Evolutionary conservation across 2,329 filamentous ascomycete species (phyloP).

Genomic region (Sporothrix protearum): DNA sequence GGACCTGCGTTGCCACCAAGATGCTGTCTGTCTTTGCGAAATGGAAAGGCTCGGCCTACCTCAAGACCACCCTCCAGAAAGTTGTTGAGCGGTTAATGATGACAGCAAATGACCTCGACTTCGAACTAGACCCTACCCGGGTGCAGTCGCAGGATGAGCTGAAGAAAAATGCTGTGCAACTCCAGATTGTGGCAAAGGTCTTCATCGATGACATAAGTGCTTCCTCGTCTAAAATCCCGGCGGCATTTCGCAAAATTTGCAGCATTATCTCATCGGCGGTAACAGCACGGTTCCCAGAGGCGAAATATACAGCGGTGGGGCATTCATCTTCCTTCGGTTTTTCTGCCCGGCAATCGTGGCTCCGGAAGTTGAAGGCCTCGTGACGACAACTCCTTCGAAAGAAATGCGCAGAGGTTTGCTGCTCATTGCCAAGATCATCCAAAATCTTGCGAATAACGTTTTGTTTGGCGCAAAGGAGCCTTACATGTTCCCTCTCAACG

Average conservation of each 20-base stretch:
- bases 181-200: slow-evolving; percentile 64
- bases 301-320: slow-evolving; percentile 68
- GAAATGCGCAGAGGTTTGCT: slow-evolving; percentile 66
- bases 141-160: slow-evolving; percentile 59
- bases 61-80: slow-evolving; percentile 62
- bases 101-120: slow-evolving; percentile 63
- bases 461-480: slow-evolving; percentile 68
- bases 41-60: slow-evolving; percentile 64
- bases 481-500: slow-evolving; percentile 68
- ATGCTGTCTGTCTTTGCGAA: slow-evolving; percentile 69
- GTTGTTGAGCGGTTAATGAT: slow-evolving; percentile 63
- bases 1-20: slow-evolving; percentile 68
- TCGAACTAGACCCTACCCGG: slow-evolving; percentile 64
- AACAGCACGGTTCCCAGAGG: slow-evolving; percentile 60
- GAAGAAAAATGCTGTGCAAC: slow-evolving; percentile 62
- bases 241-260: slow-evolving; percentile 64
- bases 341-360: slow-evolving; percentile 71
- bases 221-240: slow-evolving; percentile 58
- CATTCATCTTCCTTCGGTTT: slow-evolving; percentile 68
- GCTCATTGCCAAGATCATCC: slow-evolving; percentile 67
- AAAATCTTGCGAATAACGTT: slow-evolving; percentile 69
- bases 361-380: slow-evolving; percentile 64
- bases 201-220: slow-evolving; percentile 69
- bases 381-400: slow-evolving; percentile 58
- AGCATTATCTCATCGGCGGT: slow-evolving; percentile 64